Conservation (phyloP, 2,329 filamentous ascomycete genomes). For the Penicillium sp. region DNA sequence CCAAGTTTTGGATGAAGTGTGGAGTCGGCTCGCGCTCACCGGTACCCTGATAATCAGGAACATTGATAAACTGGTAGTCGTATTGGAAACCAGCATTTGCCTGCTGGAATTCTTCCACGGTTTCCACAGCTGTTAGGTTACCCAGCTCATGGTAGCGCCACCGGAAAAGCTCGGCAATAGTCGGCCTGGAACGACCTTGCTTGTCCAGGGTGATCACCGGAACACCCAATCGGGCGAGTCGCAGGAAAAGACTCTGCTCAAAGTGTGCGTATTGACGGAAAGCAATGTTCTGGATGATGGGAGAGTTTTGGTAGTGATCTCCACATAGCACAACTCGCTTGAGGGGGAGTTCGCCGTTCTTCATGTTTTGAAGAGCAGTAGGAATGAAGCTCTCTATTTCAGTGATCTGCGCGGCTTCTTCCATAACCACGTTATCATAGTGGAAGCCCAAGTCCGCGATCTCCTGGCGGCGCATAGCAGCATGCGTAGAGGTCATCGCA, state of each 20-base stretch:
- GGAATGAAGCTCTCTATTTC: conserved; percentile 98
- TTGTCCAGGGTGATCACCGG: conserved; percentile 88
- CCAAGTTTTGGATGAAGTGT: conserved; percentile 95
- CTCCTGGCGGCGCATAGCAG: conserved; percentile 89
- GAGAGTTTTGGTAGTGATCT: conserved; percentile 96
- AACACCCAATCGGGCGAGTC: conserved; percentile 89
- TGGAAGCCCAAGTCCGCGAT: conserved; percentile 92
- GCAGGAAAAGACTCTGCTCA: conserved; percentile 92
- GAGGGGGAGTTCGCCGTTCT: conserved; percentile 73
- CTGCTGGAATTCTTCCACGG: conserved; percentile 70
- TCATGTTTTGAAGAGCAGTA: conserved; percentile 84
- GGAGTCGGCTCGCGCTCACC: conserved; percentile 90
- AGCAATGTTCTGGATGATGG: conserved; percentile 90
- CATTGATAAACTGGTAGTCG: conserved; percentile 96
- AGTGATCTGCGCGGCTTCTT: conserved; percentile 97
- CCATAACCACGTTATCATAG: conserved; percentile 98
- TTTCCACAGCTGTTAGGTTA: conserved; percentile 77
- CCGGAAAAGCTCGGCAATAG: conserved; percentile 85
- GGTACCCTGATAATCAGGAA: conserved; percentile 86
- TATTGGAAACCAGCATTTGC: conserved; percentile 93
- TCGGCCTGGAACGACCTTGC: conserved; percentile 87
- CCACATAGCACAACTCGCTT: conserved; percentile 91
- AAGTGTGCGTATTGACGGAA: conserved; percentile 95
- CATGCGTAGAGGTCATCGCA: conserved; percentile 98
- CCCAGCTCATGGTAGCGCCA: conserved; percentile 88